Percentiles rank a stretch among this genome's conserved stretches.
These are phyloP conservation scores for Leishmania tropica DNA, from an alignment of 208 protist genomes.

Conservation along the genomic window DNA sequence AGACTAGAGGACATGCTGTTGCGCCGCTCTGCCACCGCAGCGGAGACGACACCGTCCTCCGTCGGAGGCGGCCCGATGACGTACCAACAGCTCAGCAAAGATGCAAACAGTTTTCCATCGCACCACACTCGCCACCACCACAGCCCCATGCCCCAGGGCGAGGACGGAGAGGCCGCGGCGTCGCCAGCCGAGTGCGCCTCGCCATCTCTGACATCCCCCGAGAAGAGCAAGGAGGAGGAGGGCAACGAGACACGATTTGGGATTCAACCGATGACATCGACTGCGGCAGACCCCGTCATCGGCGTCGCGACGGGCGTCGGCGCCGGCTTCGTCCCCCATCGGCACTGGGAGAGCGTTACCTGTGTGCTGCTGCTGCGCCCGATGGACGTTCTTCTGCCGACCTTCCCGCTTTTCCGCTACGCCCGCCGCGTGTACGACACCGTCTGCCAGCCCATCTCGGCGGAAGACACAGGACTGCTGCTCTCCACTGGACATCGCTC, in stretches of 20 bases:
- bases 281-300: neutral
- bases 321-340: constrained; percentile 5
- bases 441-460: constrained; percentile 9
- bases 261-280: constrained; percentile 6
- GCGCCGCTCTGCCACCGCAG: constrained; percentile 4
- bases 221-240: constrained; percentile 15
- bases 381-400: constrained; percentile 23
- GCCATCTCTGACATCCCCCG: neutral
- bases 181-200: constrained; percentile 3
- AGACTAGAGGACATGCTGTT: constrained; percentile 55
- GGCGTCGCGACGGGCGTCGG: neutral
- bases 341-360: constrained; percentile 55
- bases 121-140: neutral
- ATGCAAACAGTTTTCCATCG: neutral
- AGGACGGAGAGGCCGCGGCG: neutral
- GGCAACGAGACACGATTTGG: constrained; percentile 15
- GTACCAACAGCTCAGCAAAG: neutral
- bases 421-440: constrained; percentile 34
- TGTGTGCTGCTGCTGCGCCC: constrained; percentile 58
- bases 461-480: constrained; percentile 26
- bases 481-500: constrained; percentile 23
- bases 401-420: constrained; percentile 67
- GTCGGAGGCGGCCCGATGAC: neutral
- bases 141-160: neutral
- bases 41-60: constrained; percentile 7